phyloP scores from a whole-genome alignment of 1,139 yeast genomes.

The Arxiozyma slooffiae region DNA sequence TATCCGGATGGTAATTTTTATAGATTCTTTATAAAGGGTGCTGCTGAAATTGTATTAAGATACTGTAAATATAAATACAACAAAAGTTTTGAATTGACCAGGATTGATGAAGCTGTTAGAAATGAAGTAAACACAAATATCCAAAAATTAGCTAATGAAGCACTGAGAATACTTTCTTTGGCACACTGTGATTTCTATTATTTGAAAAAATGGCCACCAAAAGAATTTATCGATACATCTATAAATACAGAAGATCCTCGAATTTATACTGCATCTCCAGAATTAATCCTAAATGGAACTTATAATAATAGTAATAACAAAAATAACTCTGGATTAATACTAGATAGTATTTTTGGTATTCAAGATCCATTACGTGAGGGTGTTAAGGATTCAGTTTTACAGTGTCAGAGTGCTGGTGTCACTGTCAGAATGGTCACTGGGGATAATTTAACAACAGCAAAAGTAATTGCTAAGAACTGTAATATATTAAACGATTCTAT shows the following conservation, averaged over 20 bases:
- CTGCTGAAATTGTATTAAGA: slow-evolving; percentile 75
- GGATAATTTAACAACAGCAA: slow-evolving; percentile 82
- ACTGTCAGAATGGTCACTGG: slow-evolving; percentile 97
- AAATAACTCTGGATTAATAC: slow-evolving; percentile 34
- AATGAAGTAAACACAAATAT: slow-evolving; percentile 38
- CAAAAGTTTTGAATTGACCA: slow-evolving; percentile 29
- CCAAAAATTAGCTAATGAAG: slow-evolving; percentile 58
- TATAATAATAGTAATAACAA: slow-evolving; percentile 1
- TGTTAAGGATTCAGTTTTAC: slow-evolving; percentile 77
- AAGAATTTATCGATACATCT: slow-evolving; percentile 28
- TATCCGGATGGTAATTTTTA: slow-evolving; percentile 35
- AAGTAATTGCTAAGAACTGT: slow-evolving; percentile 79
- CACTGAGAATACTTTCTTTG: slow-evolving; percentile 75
- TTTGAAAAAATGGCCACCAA: slow-evolving; percentile 56
- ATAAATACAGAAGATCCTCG: background rate
- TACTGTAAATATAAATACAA: slow-evolving; percentile 40
- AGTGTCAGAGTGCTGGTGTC: slow-evolving; percentile 86
- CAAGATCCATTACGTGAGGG: slow-evolving; percentile 91
- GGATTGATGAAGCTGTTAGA: slow-evolving; percentile 24
- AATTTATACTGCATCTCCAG: slow-evolving; percentile 40
- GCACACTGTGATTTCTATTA: slow-evolving; percentile 63
- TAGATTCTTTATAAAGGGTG: slow-evolving; percentile 78
- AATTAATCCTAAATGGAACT: slow-evolving; percentile 29
- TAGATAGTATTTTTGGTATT: slow-evolving; percentile 79
- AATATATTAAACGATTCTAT: slow-evolving; percentile 57